Evolutionary conservation across 768 basidiomycete genomes (phyloP).

Genomic region (Rhodocollybia butyracea): DNA sequence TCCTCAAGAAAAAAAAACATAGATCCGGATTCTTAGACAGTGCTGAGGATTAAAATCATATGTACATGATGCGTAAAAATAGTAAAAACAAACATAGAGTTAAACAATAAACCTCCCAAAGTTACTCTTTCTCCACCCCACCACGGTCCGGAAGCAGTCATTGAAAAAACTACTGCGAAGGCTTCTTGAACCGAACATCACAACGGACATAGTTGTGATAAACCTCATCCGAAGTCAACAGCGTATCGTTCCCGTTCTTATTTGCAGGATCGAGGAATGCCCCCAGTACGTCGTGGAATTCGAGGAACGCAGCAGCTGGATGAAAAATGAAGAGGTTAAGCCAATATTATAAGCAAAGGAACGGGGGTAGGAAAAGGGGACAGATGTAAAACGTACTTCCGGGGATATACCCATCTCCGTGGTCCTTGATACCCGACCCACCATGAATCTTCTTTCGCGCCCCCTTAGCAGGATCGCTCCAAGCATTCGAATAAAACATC

Average conservation of each 20-base stretch:
- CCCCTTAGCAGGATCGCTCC: constrained; percentile 42
- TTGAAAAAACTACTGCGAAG: background rate
- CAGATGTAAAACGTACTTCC: constrained; percentile 40
- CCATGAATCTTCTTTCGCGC: constrained; percentile 75
- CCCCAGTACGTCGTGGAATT: constrained; percentile 67
- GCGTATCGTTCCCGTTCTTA: constrained; percentile 57
- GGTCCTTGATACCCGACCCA: constrained; percentile 54
- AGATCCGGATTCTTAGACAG: too few relatives aligned
- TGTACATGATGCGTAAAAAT: too few relatives aligned
- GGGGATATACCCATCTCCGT: constrained; percentile 57
- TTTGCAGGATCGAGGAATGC: constrained; percentile 61
- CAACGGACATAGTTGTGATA: constrained; percentile 70
- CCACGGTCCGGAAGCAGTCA: too few relatives aligned
- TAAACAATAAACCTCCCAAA: background rate
- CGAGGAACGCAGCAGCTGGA: constrained; percentile 61
- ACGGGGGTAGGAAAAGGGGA: background rate
- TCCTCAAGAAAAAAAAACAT: too few relatives aligned
- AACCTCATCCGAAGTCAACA: constrained; percentile 66
- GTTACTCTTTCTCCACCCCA: background rate
- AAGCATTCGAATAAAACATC: constrained; percentile 70
- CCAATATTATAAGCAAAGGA: constrained; percentile 6
- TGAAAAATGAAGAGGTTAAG: background rate
- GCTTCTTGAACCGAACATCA: constrained; percentile 40
- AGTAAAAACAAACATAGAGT: too few relatives aligned
- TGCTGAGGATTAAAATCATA: too few relatives aligned